Evolutionary conservation across 768 basidiomycete genomes (phyloP).

Genomic region (Termitomyces sp.): DNA sequence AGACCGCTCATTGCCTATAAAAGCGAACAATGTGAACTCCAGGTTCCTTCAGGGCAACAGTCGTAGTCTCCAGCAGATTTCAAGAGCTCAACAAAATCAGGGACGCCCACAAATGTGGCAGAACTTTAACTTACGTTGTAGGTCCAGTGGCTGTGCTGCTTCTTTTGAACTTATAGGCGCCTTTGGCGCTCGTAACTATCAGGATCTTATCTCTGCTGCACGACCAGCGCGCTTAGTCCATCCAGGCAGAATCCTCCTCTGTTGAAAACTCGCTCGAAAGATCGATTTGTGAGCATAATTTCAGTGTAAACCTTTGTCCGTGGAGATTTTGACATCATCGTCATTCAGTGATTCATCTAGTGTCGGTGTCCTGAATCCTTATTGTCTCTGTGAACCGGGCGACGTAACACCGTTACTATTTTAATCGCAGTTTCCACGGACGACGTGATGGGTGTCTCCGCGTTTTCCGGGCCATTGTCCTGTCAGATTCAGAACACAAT

Average conservation of each 20-base stretch:
- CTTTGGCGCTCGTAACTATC: neutral
- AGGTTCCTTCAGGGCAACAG: neutral
- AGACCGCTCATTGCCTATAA: conserved; percentile 10
- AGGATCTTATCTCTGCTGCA: neutral
- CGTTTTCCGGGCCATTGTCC: conserved; percentile 9
- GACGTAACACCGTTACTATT: neutral
- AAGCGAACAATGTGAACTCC: conserved; percentile 24
- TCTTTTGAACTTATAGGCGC: conserved; percentile 13
- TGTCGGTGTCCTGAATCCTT: neutral
- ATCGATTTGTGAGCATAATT: neutral
- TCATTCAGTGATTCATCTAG: neutral
- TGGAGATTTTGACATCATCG: neutral
- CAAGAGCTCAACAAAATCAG: conserved; percentile 8
- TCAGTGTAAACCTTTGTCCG: neutral
- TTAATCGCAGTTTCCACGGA: neutral
- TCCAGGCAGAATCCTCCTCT: neutral
- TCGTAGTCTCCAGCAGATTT: conserved; percentile 8
- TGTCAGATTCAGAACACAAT: conserved; percentile 7
- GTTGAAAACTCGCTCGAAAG: neutral
- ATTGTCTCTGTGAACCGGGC: neutral
- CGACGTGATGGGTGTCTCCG: conserved; percentile 3
- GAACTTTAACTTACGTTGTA: conserved; percentile 34
- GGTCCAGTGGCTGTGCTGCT: conserved; percentile 36
- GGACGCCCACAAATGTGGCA: conserved; percentile 4
- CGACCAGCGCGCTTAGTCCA: neutral